These are phyloP conservation scores for Trichoderma pleuroti DNA, from an alignment of 2,329 filamentous ascomycete species.

Conservation along the genomic window DNA sequence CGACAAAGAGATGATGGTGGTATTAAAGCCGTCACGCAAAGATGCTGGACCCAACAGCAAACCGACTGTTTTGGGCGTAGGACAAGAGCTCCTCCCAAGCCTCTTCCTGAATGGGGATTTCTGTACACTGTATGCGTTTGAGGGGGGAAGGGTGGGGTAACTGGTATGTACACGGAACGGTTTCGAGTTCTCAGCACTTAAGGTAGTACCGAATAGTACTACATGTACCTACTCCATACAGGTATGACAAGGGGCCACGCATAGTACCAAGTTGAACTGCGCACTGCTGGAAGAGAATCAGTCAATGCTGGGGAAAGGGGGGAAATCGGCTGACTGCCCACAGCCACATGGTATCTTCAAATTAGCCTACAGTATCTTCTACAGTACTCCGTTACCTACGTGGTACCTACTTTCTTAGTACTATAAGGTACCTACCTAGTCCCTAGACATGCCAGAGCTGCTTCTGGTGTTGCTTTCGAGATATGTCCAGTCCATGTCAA, in stretches of 20 bases:
- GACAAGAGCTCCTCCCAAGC: neutral
- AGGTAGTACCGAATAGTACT: neutral
- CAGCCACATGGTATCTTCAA: neutral
- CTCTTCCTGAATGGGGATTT: slow-evolving; percentile 11
- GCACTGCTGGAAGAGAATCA: neutral
- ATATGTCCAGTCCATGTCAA: no score
- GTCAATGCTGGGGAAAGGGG: neutral
- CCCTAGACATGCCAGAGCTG: neutral
- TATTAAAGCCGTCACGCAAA: neutral
- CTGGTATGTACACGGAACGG: neutral
- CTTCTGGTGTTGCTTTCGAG: neutral
- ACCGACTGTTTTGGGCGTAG: neutral
- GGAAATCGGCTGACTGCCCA: neutral
- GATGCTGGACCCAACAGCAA: slow-evolving; percentile 6
- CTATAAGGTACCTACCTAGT: neutral
- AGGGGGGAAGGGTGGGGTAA: slow-evolving; percentile 11
- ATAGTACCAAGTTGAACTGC: neutral
- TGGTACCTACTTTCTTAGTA: neutral
- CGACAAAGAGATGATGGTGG: neutral
- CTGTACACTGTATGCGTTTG: neutral
- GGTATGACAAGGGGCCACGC: neutral
- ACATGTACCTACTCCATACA: neutral
- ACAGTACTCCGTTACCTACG: neutral
- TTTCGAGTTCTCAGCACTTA: neutral
- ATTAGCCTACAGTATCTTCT: neutral